Conservation (phyloP, 805 yeast genomes). For the Sugiyamaella marilandica region DNA sequence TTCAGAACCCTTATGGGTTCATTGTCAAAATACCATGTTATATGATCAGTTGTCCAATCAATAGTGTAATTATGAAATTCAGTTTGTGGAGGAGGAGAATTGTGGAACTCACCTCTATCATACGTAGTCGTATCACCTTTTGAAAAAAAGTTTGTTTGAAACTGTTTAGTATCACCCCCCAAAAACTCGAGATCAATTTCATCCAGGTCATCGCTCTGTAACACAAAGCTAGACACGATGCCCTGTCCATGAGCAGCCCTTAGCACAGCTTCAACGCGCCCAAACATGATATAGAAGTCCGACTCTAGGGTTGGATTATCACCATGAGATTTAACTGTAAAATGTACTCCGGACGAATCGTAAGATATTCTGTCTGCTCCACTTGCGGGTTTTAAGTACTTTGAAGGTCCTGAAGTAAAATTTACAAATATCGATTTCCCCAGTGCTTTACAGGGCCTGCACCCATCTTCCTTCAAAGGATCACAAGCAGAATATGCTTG, state of each 20-base stretch:
- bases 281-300: conserved; percentile 82
- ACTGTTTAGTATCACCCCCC: conserved; percentile 70
- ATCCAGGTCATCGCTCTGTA: conserved; percentile 81
- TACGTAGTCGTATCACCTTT: conserved; percentile 74
- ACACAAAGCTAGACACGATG: conserved; percentile 70
- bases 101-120: conserved; percentile 73
- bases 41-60: conserved; percentile 69
- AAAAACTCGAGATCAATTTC: conserved; percentile 87
- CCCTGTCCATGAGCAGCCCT: conserved; percentile 76
- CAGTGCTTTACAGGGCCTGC: conserved; percentile 56
- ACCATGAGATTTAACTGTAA: conserved; percentile 55
- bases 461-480: conserved; percentile 38
- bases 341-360: conserved; percentile 50
- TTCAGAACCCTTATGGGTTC: conserved; percentile 55
- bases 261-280: conserved; percentile 66
- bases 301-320: conserved; percentile 79
- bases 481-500: conserved; percentile 39
- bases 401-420: conserved; percentile 38
- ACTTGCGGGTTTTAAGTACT: conserved; percentile 6
- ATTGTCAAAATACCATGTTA: conserved; percentile 73
- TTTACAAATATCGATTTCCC: conserved; percentile 50
- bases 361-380: conserved; percentile 37
- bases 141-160: conserved; percentile 68
- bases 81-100: conserved; percentile 50
- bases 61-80: conserved; percentile 71